These are phyloP conservation scores for Parietichytrium sp. DNA, from an alignment of 108 stramenopile genomes.

Conservation along the genomic window DNA sequence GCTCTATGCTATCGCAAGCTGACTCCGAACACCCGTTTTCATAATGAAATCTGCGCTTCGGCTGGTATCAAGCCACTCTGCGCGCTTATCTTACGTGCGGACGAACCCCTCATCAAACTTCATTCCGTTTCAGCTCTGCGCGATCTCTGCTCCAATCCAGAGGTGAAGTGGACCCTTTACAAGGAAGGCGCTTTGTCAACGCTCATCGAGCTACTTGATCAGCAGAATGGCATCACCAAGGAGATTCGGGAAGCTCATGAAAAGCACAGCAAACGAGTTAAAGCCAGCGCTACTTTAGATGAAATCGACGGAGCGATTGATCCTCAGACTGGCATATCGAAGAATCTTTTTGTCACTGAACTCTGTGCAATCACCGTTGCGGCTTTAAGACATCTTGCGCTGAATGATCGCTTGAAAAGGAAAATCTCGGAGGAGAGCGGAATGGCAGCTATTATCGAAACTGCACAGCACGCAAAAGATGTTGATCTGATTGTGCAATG, in stretches of 20 bases:
- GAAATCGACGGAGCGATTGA: too few relatives aligned
- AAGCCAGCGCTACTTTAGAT: too few relatives aligned
- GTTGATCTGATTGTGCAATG: constrained; percentile 55
- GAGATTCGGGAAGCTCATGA: neutral
- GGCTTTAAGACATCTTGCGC: constrained; percentile 65
- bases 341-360: constrained; percentile 49
- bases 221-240: neutral
- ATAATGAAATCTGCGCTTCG: constrained; percentile 36
- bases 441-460: constrained; percentile 59
- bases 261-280: neutral
- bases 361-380: constrained; percentile 65
- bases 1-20: constrained; percentile 71
- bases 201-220: constrained; percentile 45
- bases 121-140: constrained; percentile 73
- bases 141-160: constrained; percentile 69
- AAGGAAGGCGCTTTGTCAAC: constrained; percentile 62
- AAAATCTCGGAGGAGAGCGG: constrained; percentile 64
- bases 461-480: constrained; percentile 44
- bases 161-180: constrained; percentile 67
- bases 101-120: constrained; percentile 57
- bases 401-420: constrained; percentile 64
- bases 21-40: constrained; percentile 57
- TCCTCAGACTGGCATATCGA: constrained; percentile 58
- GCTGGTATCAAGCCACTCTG: constrained; percentile 58
- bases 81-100: constrained; percentile 46